Conservation (phyloP, 2,329 filamentous ascomycete genomes). For the Talaromyces sp. region DNA sequence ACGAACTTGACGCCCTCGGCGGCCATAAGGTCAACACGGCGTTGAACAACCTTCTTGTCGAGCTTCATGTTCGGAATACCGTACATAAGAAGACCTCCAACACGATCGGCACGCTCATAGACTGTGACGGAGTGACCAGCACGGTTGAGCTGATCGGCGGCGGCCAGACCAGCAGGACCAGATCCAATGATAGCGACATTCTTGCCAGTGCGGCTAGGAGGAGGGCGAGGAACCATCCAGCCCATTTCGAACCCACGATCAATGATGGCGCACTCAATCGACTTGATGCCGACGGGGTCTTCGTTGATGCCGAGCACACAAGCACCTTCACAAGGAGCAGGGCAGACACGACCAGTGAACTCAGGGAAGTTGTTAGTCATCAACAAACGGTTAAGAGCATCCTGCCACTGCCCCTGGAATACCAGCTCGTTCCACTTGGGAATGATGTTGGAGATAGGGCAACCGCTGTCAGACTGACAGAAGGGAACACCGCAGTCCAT, state of each 20-base stretch:
- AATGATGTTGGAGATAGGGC: constrained; percentile 95
- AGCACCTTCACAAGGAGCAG: constrained; percentile 91
- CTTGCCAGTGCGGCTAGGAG: constrained; percentile 79
- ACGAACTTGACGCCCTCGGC: constrained; percentile 81
- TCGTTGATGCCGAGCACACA: constrained; percentile 96
- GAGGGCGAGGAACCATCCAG: constrained; percentile 87
- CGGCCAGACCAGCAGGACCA: constrained; percentile 84
- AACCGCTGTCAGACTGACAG: constrained; percentile 94
- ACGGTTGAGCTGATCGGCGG: constrained; percentile 90
- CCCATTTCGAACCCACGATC: constrained; percentile 97
- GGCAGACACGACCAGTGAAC: constrained; percentile 95
- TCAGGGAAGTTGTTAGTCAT: constrained; percentile 99
- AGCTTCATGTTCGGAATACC: constrained; percentile 99
- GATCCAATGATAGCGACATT: constrained; percentile 86
- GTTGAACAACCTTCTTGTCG: constrained; percentile 94
- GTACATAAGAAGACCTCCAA: constrained; percentile 93
- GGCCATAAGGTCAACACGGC: constrained; percentile 91
- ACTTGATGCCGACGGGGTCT: constrained; percentile 96
- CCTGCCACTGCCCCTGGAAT: constrained; percentile 71
- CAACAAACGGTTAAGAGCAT: constrained; percentile 83
- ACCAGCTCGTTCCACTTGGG: constrained; percentile 93
- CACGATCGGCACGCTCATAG: constrained; percentile 87
- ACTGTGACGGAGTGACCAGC: constrained; percentile 85
- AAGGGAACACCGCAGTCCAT: constrained; percentile 99
- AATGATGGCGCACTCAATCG: constrained; percentile 96